Evolutionary conservation across 2,329 filamentous ascomycete species (phyloP).

Genomic region (Aspergillus sp.): DNA sequence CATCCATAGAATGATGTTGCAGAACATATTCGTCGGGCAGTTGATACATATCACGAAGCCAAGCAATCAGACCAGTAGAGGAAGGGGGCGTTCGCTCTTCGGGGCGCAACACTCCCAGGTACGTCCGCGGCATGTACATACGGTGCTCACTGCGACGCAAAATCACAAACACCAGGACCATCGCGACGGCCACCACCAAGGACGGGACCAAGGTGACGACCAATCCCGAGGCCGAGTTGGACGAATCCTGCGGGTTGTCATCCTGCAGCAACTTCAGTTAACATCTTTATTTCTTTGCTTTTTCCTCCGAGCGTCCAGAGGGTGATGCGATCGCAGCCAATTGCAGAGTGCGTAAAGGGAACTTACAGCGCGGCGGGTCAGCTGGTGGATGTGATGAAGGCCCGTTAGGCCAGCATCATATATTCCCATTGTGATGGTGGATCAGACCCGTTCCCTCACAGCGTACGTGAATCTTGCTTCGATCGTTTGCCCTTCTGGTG

Average conservation of each 20-base stretch:
- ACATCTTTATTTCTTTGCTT: not conserved
- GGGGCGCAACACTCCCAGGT: conserved; percentile 52
- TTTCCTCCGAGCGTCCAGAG: not conserved
- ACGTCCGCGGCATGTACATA: conserved; percentile 57
- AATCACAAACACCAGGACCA: conserved; percentile 52
- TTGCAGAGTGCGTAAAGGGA: not conserved
- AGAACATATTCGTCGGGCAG: conserved; percentile 75
- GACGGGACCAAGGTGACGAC: conserved; percentile 51
- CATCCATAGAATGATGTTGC: conserved; percentile 88
- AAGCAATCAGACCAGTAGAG: conserved; percentile 64
- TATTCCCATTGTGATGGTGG: not conserved
- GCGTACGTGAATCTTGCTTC: not conserved
- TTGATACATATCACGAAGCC: conserved; percentile 66
- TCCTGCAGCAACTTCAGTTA: not conserved
- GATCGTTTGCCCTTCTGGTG: not conserved
- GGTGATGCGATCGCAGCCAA: not conserved
- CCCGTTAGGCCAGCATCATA: not conserved
- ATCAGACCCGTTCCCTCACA: not conserved
- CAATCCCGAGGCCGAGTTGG: conserved; percentile 46
- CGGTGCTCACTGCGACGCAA: conserved; percentile 50
- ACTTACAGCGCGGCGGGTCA: not conserved
- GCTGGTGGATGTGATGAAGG: not conserved
- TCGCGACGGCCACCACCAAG: conserved; percentile 43
- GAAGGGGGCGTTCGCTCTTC: conserved; percentile 59
- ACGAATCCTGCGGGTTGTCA: conserved; percentile 18